Base-by-base conservation (phyloP, 1,139 yeast species). In the Groenewaldozyma sp. region DNA sequence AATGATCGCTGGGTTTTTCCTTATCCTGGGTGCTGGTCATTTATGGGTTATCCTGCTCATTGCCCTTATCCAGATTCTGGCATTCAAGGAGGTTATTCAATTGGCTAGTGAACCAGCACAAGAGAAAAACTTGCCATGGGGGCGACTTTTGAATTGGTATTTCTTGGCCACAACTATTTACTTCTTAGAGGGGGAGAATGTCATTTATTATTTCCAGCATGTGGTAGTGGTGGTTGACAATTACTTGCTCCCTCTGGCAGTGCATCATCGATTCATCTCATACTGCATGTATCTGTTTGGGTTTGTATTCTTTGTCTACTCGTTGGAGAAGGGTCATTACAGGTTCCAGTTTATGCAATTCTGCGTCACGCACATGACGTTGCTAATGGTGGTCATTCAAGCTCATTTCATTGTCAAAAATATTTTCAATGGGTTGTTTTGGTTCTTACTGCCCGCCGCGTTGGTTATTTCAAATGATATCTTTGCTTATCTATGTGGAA, bases 401-500 rank as follows among this genome's bases (percentile, higher is more conserved):
- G 91, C 94, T 33, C 95, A 91, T 61, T 77, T 91, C 59, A 83
- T 93, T 55, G 87, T 86, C 52, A 84, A 79, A 56, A 93, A 91
- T 60, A 82, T 91, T 45, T 72, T 88, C 52, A 82, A 78, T 49
- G 99, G 98, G 13, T 68, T 91, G 58, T 81, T 87, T 57, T 91
- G 99, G 99, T 86, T 88, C 65, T 68, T 91, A 46, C 71, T 91
- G 41, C 98, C 99, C 2, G 86, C 84, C 44, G 79, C 94, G 3
- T 70, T 91, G 54, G 99, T 91, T 37, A 84, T 91, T 51, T 83
- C 87, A 43, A 91, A 91, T 60, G 99, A 91, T 59, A 87, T 88
- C 41, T 88, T 87, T 70, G 98, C 99, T 27, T 91, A 91, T 59
- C 69, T 91, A 44, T 91, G 97, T 65, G 99, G 99, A 37, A 91